Evolutionary conservation across 1,284 basidiomycete species (phyloP).

Genomic region (Athelia sp.): DNA sequence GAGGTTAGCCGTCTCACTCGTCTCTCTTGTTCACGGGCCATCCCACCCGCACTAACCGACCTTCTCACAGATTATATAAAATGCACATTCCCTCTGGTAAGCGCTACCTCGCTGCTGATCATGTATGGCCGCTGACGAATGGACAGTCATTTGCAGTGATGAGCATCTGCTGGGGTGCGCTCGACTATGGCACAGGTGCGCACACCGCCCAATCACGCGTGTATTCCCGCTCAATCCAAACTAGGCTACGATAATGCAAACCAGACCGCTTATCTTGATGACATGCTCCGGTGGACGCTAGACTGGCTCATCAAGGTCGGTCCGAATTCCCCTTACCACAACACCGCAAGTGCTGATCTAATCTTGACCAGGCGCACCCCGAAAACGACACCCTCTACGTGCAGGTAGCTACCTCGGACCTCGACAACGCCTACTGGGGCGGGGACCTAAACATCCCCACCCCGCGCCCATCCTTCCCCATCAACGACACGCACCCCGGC

Average conservation of each 20-base stretch:
- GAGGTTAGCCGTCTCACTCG: slow-evolving; percentile 48
- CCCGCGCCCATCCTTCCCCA: slow-evolving; percentile 70
- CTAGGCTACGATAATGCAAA: slow-evolving; percentile 76
- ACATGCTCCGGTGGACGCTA: slow-evolving; percentile 83
- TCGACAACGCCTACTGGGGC: slow-evolving; percentile 85
- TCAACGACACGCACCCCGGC: slow-evolving; percentile 77
- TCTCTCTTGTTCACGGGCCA: too few relatives aligned
- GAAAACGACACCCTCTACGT: slow-evolving; percentile 71
- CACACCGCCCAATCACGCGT: background rate
- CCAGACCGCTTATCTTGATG: slow-evolving; percentile 86
- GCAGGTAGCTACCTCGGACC: slow-evolving; percentile 57
- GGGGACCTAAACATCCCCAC: slow-evolving; percentile 77
- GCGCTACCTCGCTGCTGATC: slow-evolving; percentile 11
- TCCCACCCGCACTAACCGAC: background rate
- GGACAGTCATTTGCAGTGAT: slow-evolving; percentile 71
- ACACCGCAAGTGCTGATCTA: slow-evolving; percentile 3
- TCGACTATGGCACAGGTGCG: slow-evolving; percentile 72
- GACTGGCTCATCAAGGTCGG: slow-evolving; percentile 86
- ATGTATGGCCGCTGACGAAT: background rate
- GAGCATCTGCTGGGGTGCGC: slow-evolving; percentile 84
- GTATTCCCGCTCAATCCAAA: background rate
- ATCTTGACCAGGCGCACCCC: slow-evolving; percentile 67
- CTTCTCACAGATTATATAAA: slow-evolving; percentile 74
- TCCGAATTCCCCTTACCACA: slow-evolving; percentile 1
- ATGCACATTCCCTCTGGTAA: slow-evolving; percentile 73